Base-by-base conservation (phyloP, 768 basidiomycete species). In the Boletus vermiculosoides region DNA sequence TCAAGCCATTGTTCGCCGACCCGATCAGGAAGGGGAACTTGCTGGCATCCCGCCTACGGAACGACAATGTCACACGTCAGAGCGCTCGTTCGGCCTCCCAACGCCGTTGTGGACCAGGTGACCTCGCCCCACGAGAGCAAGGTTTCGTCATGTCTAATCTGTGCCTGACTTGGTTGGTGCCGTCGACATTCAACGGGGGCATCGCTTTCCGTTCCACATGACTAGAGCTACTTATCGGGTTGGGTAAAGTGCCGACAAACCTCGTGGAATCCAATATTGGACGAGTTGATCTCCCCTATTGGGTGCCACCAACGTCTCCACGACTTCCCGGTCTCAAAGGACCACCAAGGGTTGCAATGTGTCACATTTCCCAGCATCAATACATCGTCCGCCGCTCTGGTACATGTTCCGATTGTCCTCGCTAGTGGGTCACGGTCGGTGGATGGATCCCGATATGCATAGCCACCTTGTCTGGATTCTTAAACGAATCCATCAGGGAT, bases 401-500 rank as follows among this genome's bases (percentile, higher is more conserved):
- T 37, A 28, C 30, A 7, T 45, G 9, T 18, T 16, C 20, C 20
- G 6, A 36, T 34, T 22, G 0, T 39, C 20, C 40, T 2, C 25
- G 31, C 18, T 6, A 6, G 11, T 28, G 31, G 7, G 5, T 40
- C 39, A 49, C 41, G 37, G 20, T 40, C 22, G 1, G 16, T 11
- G 30, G 18, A 36, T 44, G 37, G 1, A 30, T 45, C 40, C 56
- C 48, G 48, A 46, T 0, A 13, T 37, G 45, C 39, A 62, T 23
- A n/a, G 50, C 45, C 62, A 57, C 52, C 42, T 11, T 5, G 33
- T 33, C 0, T 28, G 9, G 22, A 15, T 40, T 28, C 53, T 57
- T 63, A 64, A 58, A 57, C 46, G 52, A 44, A 36, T 45, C 44
- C 3, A 15, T 7, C 41, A 22, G 9, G 18, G 22, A 22, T 11